Base-by-base conservation (phyloP, 768 basidiomycete genomes). In the Boletus sensibilis region DNA sequence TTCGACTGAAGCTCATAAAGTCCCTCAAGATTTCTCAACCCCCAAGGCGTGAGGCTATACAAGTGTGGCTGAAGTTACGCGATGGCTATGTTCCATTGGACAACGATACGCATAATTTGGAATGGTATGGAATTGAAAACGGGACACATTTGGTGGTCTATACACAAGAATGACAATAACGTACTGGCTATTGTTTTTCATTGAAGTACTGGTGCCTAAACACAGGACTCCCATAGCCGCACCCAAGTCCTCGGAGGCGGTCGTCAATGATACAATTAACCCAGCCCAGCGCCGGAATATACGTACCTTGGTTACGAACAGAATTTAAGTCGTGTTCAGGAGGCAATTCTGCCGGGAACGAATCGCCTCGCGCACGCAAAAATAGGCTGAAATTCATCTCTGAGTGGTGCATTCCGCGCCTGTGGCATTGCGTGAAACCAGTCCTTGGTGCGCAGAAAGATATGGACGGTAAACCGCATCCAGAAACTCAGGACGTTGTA, bases 41-140 rank as follows among this genome's bases (percentile, higher is more conserved):
- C 66, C 69, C 56, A 59, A 69, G 9, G 66, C 74, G 49, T 37
- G 69, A 64, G 35, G 69, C 67, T 16, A 62, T 85, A 20, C 65
- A 64, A 45, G 63, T 91, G 33, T 90, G 85, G 84, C 67, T 87
- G 41, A 74, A 73, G 42, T 78, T 88, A 76, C 68, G 71, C 20
- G 79, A 85, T 62, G 76, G 76, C 31, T 72, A 83, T 29, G 72
- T 75, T 25, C 75, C 78, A 50, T 71, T 93, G 31, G 74, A 78
- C 27, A 64, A 79, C 29, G 83, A 88, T 48, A 61, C 68, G 13
- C 80, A 79, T 52, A 79, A 84, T 50, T 67, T 92, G 40, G 82
- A 78, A 56, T 91, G 88, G 88, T 81, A 86, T 66, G 90, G 91
- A 7, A 65, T 92, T 37, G 87, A 90, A 55, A 78, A 81, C 9